These are phyloP conservation scores for Ascochyta lentis DNA, from an alignment of 2,329 filamentous ascomycete species.

Conservation along the genomic window DNA sequence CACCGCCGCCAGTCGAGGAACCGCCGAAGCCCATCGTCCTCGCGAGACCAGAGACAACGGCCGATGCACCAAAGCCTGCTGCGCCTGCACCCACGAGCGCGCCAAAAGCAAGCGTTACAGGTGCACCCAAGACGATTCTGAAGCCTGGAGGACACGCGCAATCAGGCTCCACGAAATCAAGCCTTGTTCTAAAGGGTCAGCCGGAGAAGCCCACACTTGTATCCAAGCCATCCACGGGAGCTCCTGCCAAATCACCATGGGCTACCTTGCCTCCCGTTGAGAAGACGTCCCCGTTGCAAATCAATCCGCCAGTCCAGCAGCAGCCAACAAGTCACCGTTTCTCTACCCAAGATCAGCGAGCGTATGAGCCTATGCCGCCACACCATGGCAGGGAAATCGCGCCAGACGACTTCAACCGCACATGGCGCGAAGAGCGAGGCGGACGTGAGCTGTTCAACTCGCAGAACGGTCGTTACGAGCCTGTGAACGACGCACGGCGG, in stretches of 20 bases:
- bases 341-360: conserved; percentile 62
- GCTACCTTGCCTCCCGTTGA: conserved; percentile 85
- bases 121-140: conserved; percentile 56
- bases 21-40: conserved; percentile 25
- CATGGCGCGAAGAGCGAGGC: conserved; percentile 76
- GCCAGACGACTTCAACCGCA: conserved; percentile 89
- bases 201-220: conserved; percentile 76
- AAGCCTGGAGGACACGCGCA: conserved; percentile 54
- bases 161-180: conserved; percentile 51
- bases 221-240: conserved; percentile 72
- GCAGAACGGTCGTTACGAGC: conserved; percentile 92
- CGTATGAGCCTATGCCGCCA: conserved; percentile 61
- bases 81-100: conserved; percentile 29
- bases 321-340: conserved; percentile 55
- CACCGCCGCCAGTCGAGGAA: conserved; percentile 39
- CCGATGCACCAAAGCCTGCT: conserved; percentile 50
- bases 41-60: conserved; percentile 28
- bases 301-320: conserved; percentile 61
- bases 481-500: conserved; percentile 77
- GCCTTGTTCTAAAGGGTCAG: conserved; percentile 70
- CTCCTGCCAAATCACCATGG: conserved; percentile 89
- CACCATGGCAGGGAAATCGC: conserved; percentile 80
- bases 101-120: conserved; percentile 47
- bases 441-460: conserved; percentile 89
- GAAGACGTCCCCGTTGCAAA: conserved; percentile 72